Evolutionary conservation across 129 eudicot species (phyloP).

Genomic region (Heracleum sosnowskyi): DNA sequence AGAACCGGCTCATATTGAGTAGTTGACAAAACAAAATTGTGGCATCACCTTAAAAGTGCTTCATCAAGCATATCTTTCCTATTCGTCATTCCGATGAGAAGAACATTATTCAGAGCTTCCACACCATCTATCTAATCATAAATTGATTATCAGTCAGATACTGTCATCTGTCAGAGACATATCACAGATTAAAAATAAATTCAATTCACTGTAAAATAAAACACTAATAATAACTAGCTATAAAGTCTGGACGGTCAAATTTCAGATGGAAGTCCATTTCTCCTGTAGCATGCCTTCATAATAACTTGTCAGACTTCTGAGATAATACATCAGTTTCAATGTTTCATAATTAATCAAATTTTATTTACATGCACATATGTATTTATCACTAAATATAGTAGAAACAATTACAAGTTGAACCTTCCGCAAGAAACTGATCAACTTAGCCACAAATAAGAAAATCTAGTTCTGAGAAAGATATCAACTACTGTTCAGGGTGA

Average conservation of each 20-base stretch:
- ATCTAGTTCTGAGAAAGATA: no score
- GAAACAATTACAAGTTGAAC: no score
- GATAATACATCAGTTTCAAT: no score
- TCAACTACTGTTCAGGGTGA: no score
- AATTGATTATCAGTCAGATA: conserved; percentile 19
- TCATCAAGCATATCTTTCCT: conserved; percentile 97
- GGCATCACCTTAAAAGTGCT: conserved; percentile 80
- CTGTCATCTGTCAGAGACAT: not conserved
- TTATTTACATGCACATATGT: no score
- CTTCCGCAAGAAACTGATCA: no score
- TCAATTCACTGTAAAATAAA: no score
- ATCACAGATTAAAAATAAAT: not conserved
- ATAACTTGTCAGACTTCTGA: no score
- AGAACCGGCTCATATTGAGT: not conserved
- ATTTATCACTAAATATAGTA: no score
- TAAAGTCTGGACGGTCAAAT: not conserved
- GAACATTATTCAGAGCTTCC: conserved; percentile 91
- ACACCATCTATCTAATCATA: conserved; percentile 87
- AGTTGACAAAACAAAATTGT: not conserved
- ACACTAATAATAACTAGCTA: not conserved
- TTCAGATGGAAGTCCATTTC: not conserved
- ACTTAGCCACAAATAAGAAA: no score
- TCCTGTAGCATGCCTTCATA: not conserved
- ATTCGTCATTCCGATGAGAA: conserved; percentile 98
- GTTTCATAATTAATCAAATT: no score